Conservation (phyloP, 2,329 filamentous ascomycete genomes). For the Sordariomycetes sp. region DNA sequence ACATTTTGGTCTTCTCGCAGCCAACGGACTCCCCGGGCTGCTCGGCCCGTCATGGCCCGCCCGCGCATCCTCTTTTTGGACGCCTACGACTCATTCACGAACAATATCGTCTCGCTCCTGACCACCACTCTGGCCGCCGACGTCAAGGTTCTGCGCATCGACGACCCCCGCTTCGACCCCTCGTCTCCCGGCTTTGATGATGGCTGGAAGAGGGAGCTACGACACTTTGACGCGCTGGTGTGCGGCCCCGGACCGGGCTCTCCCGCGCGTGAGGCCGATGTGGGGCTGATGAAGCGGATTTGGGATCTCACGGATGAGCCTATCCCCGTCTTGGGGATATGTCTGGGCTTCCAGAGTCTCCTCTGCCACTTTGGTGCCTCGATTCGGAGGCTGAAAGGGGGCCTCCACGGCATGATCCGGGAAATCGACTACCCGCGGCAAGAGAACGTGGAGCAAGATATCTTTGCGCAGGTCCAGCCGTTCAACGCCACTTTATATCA, state of each 20-base stretch:
- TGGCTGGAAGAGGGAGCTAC: constrained; percentile 38
- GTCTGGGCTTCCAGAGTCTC: constrained; percentile 80
- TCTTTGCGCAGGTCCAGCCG: constrained; percentile 52
- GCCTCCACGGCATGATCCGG: constrained; percentile 74
- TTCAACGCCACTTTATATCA: constrained; percentile 73
- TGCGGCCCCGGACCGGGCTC: constrained; percentile 86
- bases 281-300: constrained; percentile 69
- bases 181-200: constrained; percentile 23
- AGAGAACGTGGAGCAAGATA: constrained; percentile 28
- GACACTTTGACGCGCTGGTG: constrained; percentile 70
- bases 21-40: not conserved
- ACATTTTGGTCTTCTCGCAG: not conserved
- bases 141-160: constrained; percentile 60
- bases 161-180: constrained; percentile 40
- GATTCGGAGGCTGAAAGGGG: constrained; percentile 57
- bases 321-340: constrained; percentile 78
- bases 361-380: constrained; percentile 56
- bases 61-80: constrained; percentile 74
- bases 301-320: constrained; percentile 56
- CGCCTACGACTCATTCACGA: constrained; percentile 93
- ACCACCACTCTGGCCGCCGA: constrained; percentile 56
- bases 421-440: constrained; percentile 42
- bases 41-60: constrained; percentile 14
- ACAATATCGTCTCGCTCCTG: constrained; percentile 83
- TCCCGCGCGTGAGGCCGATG: constrained; percentile 60